Evolutionary conservation across 768 basidiomycete genomes (phyloP), one percentile per base, ranked within the genome.

Genomic region (Stropharia rugosoannulata): DNA sequence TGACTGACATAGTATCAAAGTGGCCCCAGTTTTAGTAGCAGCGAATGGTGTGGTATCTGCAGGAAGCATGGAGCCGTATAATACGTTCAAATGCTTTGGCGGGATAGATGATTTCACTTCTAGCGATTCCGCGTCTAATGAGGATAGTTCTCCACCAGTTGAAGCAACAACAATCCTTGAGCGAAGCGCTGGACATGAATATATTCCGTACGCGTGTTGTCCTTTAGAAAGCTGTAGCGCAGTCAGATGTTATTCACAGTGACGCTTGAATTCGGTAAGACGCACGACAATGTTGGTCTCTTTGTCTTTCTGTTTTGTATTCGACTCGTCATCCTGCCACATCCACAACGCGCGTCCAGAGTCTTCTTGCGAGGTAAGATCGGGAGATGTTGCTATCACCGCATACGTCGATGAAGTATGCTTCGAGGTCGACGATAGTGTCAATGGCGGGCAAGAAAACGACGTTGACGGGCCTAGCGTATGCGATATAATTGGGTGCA

Each of bases 401-500:
- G 80, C 78, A 62, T 85, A 90, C 10, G 82, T 89, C 16, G 77
- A 70, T 59, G 78, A 80, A 64, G 68, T 61, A 47, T 71, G 58
- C 54, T 73, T 68, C 8, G 71, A 67, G 3, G 59, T 63, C 65
- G 53, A 75, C 65, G 49, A 64, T 49, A 54, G 68, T 64, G 81
- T 81, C 19, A 85, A 68, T 4, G 87, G 77, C 18, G 88, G 78
- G 61, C 80, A 83, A 8, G 82, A 69, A 67, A 89, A 91, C 1
- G 70, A 67, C 7, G 82, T 81, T 1, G 82, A 80, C n/a, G 87
- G 83, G 3, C 86, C 85, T 3, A 89, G 77, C 1, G 87, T 86
- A 69, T 87, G 82, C 0, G 89, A 90, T 10, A 81, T 75, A 1
- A 85, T 75, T 1, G 89, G 79, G 59, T 89, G 87, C 3, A 87